phyloP scores from a whole-genome alignment of 1,284 basidiomycete genomes.

The Exsudoporus floridanus region DNA sequence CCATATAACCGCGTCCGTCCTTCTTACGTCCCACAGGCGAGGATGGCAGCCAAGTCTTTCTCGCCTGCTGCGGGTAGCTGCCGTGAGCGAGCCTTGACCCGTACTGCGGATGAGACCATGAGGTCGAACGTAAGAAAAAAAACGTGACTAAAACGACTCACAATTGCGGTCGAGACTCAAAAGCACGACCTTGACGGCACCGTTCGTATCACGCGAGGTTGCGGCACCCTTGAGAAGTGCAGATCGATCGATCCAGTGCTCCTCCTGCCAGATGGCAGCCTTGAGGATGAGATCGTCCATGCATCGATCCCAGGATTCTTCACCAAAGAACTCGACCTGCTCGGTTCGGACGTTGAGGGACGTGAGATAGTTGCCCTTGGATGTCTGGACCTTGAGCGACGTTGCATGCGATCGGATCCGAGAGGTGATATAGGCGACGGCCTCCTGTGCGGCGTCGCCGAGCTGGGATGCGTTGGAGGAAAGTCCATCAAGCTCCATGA shows the following conservation, averaged over 20 bases:
- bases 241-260: conserved; percentile 88
- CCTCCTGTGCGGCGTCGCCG: conserved; percentile 68
- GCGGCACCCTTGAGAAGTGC: conserved; percentile 54
- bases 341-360: conserved; percentile 85
- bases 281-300: conserved; percentile 96
- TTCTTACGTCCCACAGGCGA: conserved; percentile 43
- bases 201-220: conserved; percentile 38
- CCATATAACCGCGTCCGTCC: background rate
- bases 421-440: conserved; percentile 74
- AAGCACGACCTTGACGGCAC: conserved; percentile 80
- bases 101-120: conserved; percentile 47
- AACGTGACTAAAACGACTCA: conserved; percentile 42
- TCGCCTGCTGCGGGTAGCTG: conserved; percentile 77
- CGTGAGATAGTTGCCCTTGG: conserved; percentile 89
- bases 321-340: conserved; percentile 71
- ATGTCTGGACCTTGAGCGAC: conserved; percentile 92
- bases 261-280: conserved; percentile 88
- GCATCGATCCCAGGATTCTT: conserved; percentile 62
- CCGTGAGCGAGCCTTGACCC: conserved; percentile 80
- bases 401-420: conserved; percentile 72
- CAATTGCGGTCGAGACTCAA: conserved; percentile 91
- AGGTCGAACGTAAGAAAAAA: conserved; percentile 17
- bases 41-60: conserved; percentile 65
- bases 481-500: conserved; percentile 95
- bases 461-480: conserved; percentile 63